Base-by-base conservation (phyloP, 768 basidiomycete genomes). In the Podaxis carcinomalis region DNA sequence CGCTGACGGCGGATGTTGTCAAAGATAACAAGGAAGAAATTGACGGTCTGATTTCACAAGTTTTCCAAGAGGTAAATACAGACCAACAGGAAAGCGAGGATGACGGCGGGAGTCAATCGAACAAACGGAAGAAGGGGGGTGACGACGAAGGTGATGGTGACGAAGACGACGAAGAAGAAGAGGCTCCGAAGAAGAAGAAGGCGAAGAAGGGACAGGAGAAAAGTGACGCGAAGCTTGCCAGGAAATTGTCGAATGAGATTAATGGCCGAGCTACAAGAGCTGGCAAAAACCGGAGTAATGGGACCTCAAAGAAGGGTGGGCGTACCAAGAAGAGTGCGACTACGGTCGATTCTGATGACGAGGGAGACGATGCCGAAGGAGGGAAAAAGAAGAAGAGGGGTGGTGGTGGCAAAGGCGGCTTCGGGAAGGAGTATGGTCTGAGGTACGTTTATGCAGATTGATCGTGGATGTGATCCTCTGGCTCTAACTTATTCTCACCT, bases 381-480 rank as follows among this genome's bases (percentile, higher is more conserved):
- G 76, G 67, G 63, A 75, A 70, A 68, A 75, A 73, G 68, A 77
- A 74, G 67, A 63, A 70, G 47, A 78, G 79, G 14, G 78, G 81
- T 11, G 77, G 80, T 40, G 73, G 73, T 50, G 84, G 86, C 23
- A 84, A 81, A 68, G 90, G 89, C 14, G 91, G 90, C 23, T 92
- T 93, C 70, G 83, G 83, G 51, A 93, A 93, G 72, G 88, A 89
- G 67, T 92, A 86, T 68, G 70, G 72, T 14, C 75, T 93, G 63
- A 93, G 90, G 91, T 90, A 67, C 63, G 71, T 37, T 40, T 39
- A 21, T 28, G 51, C n/a, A 44, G 13, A 44, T 36, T 53, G 28
- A 39, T 44, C 28, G 7, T 14, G 40, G 27, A 39, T 40, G 28
- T 44, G 21, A 57, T 19, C 36, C n/a, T 1, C 42, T 44, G 42